phyloP scores from a whole-genome alignment of 768 basidiomycete genomes.

The Leccinum pellstonianum region DNA sequence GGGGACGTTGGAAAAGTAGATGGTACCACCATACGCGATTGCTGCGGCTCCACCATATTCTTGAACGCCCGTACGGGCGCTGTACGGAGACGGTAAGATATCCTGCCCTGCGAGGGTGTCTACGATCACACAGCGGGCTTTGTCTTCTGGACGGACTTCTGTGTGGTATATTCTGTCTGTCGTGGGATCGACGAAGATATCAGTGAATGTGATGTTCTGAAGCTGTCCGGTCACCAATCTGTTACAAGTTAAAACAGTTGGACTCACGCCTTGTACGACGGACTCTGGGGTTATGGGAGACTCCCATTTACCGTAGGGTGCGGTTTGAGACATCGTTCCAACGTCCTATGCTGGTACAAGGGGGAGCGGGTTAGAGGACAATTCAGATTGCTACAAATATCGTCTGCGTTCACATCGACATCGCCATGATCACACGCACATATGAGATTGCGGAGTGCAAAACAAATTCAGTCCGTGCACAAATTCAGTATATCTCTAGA shows the following conservation, averaged over 20 bases:
- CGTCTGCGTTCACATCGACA: background rate
- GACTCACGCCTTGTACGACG: slow-evolving; percentile 45
- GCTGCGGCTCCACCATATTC: slow-evolving; percentile 73
- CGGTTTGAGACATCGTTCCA: slow-evolving; percentile 24
- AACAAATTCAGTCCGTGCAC: background rate
- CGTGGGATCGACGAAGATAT: slow-evolving; percentile 53
- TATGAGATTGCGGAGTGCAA: background rate
- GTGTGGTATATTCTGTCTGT: slow-evolving; percentile 49
- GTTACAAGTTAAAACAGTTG: slow-evolving; percentile 6
- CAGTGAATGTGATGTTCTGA: slow-evolving; percentile 35
- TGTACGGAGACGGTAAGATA: slow-evolving; percentile 53
- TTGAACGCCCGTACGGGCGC: slow-evolving; percentile 56
- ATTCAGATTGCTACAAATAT: background rate
- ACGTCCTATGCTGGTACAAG: background rate
- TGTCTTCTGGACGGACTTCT: slow-evolving; percentile 57
- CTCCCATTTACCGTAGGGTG: slow-evolving; percentile 63
- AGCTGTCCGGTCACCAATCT: slow-evolving; percentile 2
- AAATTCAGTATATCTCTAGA: background rate
- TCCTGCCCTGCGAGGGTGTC: slow-evolving; percentile 47
- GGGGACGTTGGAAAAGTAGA: slow-evolving; percentile 58
- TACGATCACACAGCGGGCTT: slow-evolving; percentile 29
- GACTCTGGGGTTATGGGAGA: slow-evolving; percentile 55
- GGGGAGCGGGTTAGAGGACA: background rate
- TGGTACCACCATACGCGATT: slow-evolving; percentile 45
- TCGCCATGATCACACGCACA: background rate